A percentile compares a stretch with the other conserved stretches of the same genome.
Conservation (phyloP, 257 asterid species). For the Plantago major region DNA sequence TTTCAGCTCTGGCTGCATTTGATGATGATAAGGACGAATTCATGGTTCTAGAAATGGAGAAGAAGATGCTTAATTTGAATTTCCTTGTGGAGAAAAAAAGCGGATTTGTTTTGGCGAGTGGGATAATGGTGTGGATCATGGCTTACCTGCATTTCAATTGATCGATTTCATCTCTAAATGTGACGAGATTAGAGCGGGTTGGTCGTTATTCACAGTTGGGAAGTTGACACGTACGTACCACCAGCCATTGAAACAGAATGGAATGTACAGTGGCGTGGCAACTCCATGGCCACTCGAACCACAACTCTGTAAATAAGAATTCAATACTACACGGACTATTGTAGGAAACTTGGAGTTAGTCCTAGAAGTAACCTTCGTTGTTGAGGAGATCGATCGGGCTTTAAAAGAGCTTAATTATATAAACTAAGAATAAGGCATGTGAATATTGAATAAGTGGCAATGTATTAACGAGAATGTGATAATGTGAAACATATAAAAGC, state of each 20-base stretch:
- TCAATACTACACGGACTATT: too few species aligned
- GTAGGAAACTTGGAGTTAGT: too few species aligned
- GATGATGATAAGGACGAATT: constrained; percentile 34
- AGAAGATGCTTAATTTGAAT: constrained; percentile 7
- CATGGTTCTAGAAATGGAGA: neutral
- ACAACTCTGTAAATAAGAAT: too few species aligned
- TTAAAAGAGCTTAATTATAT: too few species aligned
- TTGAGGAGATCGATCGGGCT: too few species aligned
- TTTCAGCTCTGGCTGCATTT: constrained; percentile 31
- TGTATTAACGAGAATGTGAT: too few species aligned
- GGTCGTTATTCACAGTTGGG: constrained; percentile 42
- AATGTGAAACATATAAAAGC: too few species aligned
- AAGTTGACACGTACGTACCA: constrained; percentile 28
- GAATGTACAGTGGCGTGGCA: constrained; percentile 35
- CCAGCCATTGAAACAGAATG: neutral
- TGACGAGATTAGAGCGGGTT: constrained; percentile 9
- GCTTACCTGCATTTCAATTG: constrained; percentile 4
- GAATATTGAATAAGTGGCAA: too few species aligned
- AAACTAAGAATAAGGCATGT: too few species aligned
- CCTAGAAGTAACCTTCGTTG: too few species aligned
- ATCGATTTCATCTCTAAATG: neutral
- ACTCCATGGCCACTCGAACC: constrained; percentile 22
- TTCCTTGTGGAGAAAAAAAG: constrained; percentile 20
- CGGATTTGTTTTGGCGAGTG: constrained; percentile 28
- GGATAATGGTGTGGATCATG: constrained; percentile 30